Evolutionary conservation across 202 grass and related monocot species (phyloP), one percentile per base, ranked within the genome.

Genomic region (Panicum hallii): DNA sequence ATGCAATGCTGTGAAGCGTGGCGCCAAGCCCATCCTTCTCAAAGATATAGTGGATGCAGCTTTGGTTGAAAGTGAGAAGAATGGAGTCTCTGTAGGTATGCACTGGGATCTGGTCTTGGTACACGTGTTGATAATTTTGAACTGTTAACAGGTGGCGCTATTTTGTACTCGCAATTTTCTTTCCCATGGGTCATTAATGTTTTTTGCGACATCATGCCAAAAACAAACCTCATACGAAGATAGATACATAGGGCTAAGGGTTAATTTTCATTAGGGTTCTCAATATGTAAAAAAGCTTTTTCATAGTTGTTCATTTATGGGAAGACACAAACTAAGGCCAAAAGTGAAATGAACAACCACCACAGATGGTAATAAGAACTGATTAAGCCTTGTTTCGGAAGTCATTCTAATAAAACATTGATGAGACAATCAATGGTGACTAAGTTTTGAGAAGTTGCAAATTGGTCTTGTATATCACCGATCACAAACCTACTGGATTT

Each of bases 31-130:
- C 55, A 93, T 97, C 66, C n/a, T 85, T 90, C 89, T 97, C 34
- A 97, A 97, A 90, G 90, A 97, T 50, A 95, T 95, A 80, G 95
- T 97, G 28, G 92, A 97, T 64, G 63, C 77, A 64, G 92, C 92
- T 84, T 81, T 97, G 41, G 43, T 76, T 58, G 92, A 97, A 89
- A 91, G 90, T 77, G 82, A 84, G 47, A 91, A 88, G 73, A 83
- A 93, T 69, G 90, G 92, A 82, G 91, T 91, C 40, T 56, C 87
- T 61, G 90, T 94, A 74, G 95, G 95, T 98, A 85, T 70, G 92
- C 77, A 71, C 63, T 71, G 82, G 34, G 14, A 82, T 70, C 28
- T 17, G 3, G 62, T 36, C 66, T 77, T 6, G 43, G 7, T 56
- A 55, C 28, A 5, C 10, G 0, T 49, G 67, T 56, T 69, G 8